Base-by-base conservation (phyloP, 1,284 basidiomycete genomes). In the Schizopora paradoxa region DNA sequence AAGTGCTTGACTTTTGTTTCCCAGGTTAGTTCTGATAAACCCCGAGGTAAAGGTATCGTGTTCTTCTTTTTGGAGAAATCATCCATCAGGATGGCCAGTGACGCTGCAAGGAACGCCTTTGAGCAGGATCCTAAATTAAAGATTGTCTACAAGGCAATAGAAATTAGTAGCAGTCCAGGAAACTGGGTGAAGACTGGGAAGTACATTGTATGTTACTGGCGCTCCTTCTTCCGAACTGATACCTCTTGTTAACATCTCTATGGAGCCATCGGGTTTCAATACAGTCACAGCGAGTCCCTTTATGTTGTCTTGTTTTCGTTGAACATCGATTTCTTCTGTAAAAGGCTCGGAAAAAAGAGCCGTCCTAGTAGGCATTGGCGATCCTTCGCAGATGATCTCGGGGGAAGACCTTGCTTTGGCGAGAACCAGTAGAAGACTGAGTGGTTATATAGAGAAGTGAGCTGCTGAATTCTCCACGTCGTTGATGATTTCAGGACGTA, bases 121-220 rank as follows among this genome's bases (percentile, higher is more conserved):
- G 70, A 69, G 53, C 67, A 70, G 10, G 70, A 73, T 1, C 61
- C 72, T 29, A 75, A 63, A 2, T 53, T 56, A 50, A 72, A 71
- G 18, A 67, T 52, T 0, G 68, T 63, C 70, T 72, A 45, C 28
- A 8, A 31, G 25, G 11, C 23, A 34, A 19, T 47, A 22, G 22
- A 13, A 31, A 11, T 14, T 16, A 10, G 37, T 6, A 42, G 18
- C 31, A 13, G n/a, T 18, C 16, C 34, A 33, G 7, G 8, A 35
- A 26, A 14, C 6, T 34, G 19, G 7, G 3, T 10, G 40, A 16
- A 28, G 4, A 13, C 6, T 13, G 16, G n/a, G 26, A 37, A 13
- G 19, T 7, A 66, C 65, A 21, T 66, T 59, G 2, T 51, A 43
- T 4, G 58, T 59, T 31, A 64, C 45, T 5, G 49, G 49, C n/a